Base-by-base conservation (phyloP, 1,139 yeast species). In the Wickerhamomyces sp. region DNA sequence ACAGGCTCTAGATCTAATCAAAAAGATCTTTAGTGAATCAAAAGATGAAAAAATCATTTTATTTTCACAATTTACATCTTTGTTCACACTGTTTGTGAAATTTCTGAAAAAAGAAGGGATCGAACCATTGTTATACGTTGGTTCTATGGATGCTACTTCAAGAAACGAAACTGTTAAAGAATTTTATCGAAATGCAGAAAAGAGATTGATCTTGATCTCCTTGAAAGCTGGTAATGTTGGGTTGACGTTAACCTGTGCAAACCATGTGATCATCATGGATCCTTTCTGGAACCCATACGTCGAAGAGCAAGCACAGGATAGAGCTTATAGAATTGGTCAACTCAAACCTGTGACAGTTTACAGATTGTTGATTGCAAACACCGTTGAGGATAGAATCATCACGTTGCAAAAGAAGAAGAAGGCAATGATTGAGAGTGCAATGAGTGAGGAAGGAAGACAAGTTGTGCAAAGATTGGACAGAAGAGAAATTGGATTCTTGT, bases 201-300 rank as follows among this genome's bases (percentile, higher is more conserved):
- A 66, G 22, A 66, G 67, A 32, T 71, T 89, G 10, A 59, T 89
- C 54, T 64, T 89, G 33, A 69, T 87, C 18, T 85, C 95, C 0
- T 70, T 89, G 52, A 81, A 81, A 53, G 95, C 96, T 1, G 97
- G 97, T 49, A 88, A 86, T 55, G 91, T 88, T 12, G 97, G 97
- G 6, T 68, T 89, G 43, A 89, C 96, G 0, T 67, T 89, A 45
- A 89, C 96, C 0, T 85, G 94, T 62, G 97, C 97, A 0, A 83
- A 87, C 27, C 96, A 87, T 56, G 94, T 89, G 10, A 75, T 89
- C 33, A 72, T 89, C 11, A 72, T 86, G 68, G 97, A 89, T 56
- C 96, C 96, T 13, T 89, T 87, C 55, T 89, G 97, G 97, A 89
- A 89, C 54, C 97, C 96, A 2, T 89, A 72, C 58, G 95, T 89